Percentiles rank a stretch among this genome's conserved stretches.
These are phyloP conservation scores for Aurifilum marmelostoma DNA, from an alignment of 2,329 filamentous ascomycete genomes.

Conservation along the genomic window DNA sequence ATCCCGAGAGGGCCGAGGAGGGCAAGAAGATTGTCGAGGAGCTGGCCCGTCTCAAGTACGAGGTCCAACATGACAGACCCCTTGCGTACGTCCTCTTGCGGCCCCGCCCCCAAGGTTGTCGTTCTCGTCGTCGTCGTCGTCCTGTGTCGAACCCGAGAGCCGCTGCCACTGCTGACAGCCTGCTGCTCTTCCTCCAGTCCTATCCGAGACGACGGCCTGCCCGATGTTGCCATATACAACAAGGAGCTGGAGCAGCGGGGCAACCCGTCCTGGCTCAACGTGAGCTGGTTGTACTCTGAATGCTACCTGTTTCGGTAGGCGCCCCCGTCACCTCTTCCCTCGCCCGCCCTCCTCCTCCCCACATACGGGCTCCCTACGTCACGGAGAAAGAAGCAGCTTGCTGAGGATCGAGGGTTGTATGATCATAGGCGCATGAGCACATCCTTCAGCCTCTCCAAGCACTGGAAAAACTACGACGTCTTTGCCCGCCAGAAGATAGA, in stretches of 20 bases:
- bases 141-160: not conserved
- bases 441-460: constrained; percentile 72
- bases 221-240: constrained; percentile 83
- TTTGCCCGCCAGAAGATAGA: constrained; percentile 88
- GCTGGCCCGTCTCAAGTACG: constrained; percentile 86
- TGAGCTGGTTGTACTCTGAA: constrained; percentile 88
- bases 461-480: constrained; percentile 91
- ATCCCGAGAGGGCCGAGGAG: constrained; percentile 70
- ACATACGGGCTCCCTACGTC: not conserved
- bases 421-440: constrained; percentile 70
- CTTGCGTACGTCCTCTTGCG: constrained; percentile 62
- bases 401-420: too few relatives aligned
- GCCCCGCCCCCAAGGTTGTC: not conserved
- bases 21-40: constrained; percentile 84
- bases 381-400: not conserved
- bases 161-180: constrained; percentile 23
- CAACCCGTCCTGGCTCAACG: constrained; percentile 77
- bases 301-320: constrained; percentile 85
- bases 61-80: constrained; percentile 84
- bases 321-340: too few relatives aligned
- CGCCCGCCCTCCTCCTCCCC: not conserved
- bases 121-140: not conserved
- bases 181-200: constrained; percentile 53
- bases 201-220: constrained; percentile 73
- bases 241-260: constrained; percentile 76